Evolutionary conservation across 352 stramenopile species (phyloP).

Genomic region (Halophytophthora polymorphica): DNA sequence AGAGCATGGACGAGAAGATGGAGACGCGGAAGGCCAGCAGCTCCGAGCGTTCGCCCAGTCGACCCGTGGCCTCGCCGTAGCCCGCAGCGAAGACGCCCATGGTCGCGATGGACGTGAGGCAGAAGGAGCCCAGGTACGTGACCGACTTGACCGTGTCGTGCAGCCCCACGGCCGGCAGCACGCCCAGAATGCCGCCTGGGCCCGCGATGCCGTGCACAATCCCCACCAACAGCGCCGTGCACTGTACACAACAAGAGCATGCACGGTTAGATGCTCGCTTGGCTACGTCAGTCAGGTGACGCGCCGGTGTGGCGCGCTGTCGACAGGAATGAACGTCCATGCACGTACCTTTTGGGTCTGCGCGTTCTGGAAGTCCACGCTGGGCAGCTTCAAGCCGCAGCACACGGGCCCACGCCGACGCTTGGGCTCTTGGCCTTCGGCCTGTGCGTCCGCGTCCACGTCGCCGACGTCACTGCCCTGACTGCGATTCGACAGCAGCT

Average conservation of each 20-base stretch:
- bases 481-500: constrained; percentile 35
- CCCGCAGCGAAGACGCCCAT: constrained; percentile 88
- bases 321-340: too few species aligned
- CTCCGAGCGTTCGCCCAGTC: constrained; percentile 66
- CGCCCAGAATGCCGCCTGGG: constrained; percentile 75
- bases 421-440: constrained; percentile 17
- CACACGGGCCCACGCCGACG: constrained; percentile 21
- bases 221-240: constrained; percentile 78
- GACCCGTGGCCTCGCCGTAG: constrained; percentile 78
- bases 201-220: constrained; percentile 90
- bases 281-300: too few species aligned
- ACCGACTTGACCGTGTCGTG: constrained; percentile 77
- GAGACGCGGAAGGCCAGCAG: constrained; percentile 74
- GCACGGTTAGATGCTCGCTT: too few species aligned
- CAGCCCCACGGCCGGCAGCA: constrained; percentile 88
- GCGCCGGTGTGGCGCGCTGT: too few species aligned
- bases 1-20: constrained; percentile 82
- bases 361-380: constrained; percentile 64
- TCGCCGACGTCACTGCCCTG: constrained; percentile 16
- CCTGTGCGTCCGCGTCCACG: constrained; percentile 7
- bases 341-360: constrained; percentile 69
- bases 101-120: constrained; percentile 80
- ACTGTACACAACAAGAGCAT: too few species aligned
- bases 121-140: constrained; percentile 90
- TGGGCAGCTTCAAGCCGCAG: constrained; percentile 43